Evolutionary conservation across 2,329 filamentous ascomycete species (phyloP).

Genomic region (Metarhizium humberi): DNA sequence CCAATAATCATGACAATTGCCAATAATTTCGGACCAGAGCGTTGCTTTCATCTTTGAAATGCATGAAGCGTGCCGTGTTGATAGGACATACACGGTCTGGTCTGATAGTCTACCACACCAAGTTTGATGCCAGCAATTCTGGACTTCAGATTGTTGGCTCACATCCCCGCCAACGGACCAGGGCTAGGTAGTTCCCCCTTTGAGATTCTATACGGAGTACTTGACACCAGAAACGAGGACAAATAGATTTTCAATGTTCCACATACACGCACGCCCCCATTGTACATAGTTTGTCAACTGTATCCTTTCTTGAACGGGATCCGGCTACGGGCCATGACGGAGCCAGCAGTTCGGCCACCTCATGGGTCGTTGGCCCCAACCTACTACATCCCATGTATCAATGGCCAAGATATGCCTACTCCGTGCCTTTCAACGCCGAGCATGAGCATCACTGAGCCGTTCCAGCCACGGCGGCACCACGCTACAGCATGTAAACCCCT

Average conservation of each 20-base stretch:
- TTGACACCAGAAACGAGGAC: background rate
- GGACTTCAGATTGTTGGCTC: too few species aligned
- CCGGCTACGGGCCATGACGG: background rate
- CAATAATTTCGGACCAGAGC: too few species aligned
- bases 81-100: too few species aligned
- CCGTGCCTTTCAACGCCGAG: background rate
- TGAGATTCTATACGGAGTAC: too few species aligned
- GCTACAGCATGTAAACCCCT: background rate
- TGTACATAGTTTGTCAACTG: background rate
- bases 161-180: too few species aligned
- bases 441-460: background rate
- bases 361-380: background rate
- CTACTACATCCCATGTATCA: background rate
- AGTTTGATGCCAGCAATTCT: too few species aligned
- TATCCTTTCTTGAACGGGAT: background rate
- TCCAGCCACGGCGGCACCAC: background rate
- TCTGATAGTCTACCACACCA: too few species aligned
- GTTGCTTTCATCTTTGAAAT: too few species aligned
- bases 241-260: background rate
- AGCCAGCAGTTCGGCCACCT: background rate
- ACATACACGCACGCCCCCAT: background rate
- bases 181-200: too few species aligned
- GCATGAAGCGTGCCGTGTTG: too few species aligned
- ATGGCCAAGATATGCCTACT: background rate
- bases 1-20: too few species aligned